Conservation (phyloP, 2,329 filamentous ascomycete species). For the Lachnellula arida region DNA sequence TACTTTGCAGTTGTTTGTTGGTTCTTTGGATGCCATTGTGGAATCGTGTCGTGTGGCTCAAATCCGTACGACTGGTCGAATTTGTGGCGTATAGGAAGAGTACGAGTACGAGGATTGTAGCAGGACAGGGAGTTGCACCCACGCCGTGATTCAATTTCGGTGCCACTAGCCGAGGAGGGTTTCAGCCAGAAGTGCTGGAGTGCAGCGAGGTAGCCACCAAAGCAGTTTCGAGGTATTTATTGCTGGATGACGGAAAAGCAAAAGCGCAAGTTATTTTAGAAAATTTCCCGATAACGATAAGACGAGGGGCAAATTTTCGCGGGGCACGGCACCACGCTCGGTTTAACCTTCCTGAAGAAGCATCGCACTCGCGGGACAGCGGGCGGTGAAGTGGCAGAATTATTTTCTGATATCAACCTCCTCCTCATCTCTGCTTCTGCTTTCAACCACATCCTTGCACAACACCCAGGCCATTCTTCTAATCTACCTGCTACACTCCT, state of each 20-base stretch:
- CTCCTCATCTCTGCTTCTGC: background rate
- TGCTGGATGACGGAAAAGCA: too few relatives aligned
- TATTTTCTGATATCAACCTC: background rate
- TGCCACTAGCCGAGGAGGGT: too few relatives aligned
- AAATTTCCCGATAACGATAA: constrained; percentile 1
- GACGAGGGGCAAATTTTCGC: constrained; percentile 5
- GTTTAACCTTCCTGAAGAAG: background rate
- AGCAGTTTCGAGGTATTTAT: too few relatives aligned
- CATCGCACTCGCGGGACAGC: background rate
- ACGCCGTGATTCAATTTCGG: too few relatives aligned
- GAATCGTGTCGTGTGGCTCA: background rate
- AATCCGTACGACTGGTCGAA: too few relatives aligned
- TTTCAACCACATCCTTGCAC: background rate
- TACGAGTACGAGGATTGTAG: too few relatives aligned
- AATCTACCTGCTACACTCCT: background rate
- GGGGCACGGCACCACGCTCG: background rate
- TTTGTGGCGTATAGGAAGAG: too few relatives aligned
- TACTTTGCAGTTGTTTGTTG: constrained; percentile 72
- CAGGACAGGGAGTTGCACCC: too few relatives aligned
- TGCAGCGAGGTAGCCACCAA: too few relatives aligned
- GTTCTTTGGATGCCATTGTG: constrained; percentile 11
- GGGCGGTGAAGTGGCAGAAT: background rate
- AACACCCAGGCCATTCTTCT: background rate
- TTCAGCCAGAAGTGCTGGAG: too few relatives aligned
- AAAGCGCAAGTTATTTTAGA: constrained; percentile 2